Conservation (phyloP, 2,329 filamentous ascomycete genomes). For the Xylaria sp. region DNA sequence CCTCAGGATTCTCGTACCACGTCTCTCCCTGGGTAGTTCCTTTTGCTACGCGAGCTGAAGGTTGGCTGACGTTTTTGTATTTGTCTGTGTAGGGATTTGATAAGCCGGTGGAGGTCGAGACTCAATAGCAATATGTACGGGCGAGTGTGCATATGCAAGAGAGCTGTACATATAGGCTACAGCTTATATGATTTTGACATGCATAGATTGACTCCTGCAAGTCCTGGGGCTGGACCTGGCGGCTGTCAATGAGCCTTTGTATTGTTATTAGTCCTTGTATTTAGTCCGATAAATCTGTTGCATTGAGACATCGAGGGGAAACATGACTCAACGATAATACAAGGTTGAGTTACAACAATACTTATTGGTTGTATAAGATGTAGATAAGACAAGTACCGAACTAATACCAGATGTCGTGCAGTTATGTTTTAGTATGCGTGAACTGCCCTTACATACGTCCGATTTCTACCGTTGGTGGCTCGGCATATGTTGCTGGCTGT, state of each 20-base stretch:
- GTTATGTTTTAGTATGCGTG: neutral
- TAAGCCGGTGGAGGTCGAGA: conserved; percentile 15
- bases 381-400: neutral
- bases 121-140: conserved; percentile 22
- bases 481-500: no score
- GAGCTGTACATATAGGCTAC: neutral
- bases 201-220: conserved; percentile 8
- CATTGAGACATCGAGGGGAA: neutral
- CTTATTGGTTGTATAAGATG: neutral
- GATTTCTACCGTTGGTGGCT: no score
- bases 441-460: neutral
- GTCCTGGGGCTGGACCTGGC: neutral
- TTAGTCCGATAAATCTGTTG: conserved; percentile 6
- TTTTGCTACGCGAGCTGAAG: conserved; percentile 18
- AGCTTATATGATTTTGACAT: neutral
- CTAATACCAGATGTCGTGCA: neutral
- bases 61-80: neutral
- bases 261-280: neutral
- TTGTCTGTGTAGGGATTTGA: neutral
- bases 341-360: neutral
- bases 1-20: conserved; percentile 16
- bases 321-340: neutral
- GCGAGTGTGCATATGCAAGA: conserved; percentile 22
- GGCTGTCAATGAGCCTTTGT: neutral
- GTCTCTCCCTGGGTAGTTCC: neutral